phyloP scores from a whole-genome alignment of 208 protist species.

The Leishmania turanica region DNA sequence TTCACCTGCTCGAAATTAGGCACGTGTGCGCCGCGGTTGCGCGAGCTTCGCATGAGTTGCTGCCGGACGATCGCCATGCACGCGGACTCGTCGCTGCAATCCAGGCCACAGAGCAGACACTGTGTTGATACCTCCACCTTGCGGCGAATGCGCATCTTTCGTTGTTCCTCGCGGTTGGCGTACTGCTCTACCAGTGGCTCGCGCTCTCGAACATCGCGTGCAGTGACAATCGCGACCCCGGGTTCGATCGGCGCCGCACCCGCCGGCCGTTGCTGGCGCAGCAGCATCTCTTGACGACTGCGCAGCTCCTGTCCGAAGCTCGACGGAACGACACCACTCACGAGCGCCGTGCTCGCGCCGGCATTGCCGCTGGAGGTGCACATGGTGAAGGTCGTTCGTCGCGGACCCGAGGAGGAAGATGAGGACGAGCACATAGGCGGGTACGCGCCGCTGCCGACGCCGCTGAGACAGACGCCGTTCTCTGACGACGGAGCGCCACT shows the following conservation, averaged over 20 bases:
- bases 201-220: constrained; percentile 53
- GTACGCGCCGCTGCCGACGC: constrained; percentile 14
- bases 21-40: constrained; percentile 60
- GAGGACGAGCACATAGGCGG: constrained; percentile 49
- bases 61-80: constrained; percentile 54
- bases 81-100: constrained; percentile 49
- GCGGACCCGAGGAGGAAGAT: constrained; percentile 44
- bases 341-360: constrained; percentile 18
- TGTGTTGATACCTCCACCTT: constrained; percentile 51
- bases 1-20: constrained; percentile 61
- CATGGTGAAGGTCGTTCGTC: constrained; percentile 65
- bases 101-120: constrained; percentile 79
- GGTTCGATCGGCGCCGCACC: constrained; percentile 39
- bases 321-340: constrained; percentile 55
- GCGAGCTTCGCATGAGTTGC: constrained; percentile 53
- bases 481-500: constrained; percentile 17
- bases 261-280: constrained; percentile 22
- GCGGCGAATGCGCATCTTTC: constrained; percentile 73
- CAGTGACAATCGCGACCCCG: constrained; percentile 38
- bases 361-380: constrained; percentile 28
- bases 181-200: constrained; percentile 67
- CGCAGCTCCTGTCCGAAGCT: constrained; percentile 39
- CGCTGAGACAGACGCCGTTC: constrained; percentile 13
- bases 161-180: constrained; percentile 52
- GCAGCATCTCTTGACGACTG: constrained; percentile 43